These are phyloP conservation scores for Barnettozyma botsteinii DNA, from an alignment of 805 yeast species.

Conservation along the genomic window DNA sequence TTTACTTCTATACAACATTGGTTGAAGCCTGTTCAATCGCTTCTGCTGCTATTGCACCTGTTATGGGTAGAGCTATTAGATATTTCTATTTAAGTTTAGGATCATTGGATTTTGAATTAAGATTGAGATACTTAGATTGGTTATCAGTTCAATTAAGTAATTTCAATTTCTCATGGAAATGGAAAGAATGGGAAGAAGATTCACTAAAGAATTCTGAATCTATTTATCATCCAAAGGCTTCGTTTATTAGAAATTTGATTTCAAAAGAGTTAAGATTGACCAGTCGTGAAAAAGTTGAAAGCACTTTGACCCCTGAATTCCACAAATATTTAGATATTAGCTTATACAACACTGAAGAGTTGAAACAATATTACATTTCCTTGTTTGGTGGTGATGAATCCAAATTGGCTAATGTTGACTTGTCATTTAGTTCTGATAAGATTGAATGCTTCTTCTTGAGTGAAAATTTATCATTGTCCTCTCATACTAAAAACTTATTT, in stretches of 20 bases:
- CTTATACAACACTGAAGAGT: conserved; percentile 29
- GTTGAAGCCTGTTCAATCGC: conserved; percentile 84
- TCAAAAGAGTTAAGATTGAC: conserved; percentile 80
- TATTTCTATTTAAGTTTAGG: conserved; percentile 67
- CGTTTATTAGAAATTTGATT: conserved; percentile 71
- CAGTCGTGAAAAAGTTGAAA: conserved; percentile 64
- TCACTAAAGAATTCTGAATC: conserved; percentile 39
- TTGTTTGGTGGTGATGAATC: conserved; percentile 28
- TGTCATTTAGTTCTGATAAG: conserved; percentile 15
- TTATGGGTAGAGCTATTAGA: conserved; percentile 86
- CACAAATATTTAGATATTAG: conserved; percentile 41
- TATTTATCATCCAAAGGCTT: conserved; percentile 63
- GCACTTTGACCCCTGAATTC: conserved; percentile 62
- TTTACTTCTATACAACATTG: conserved; percentile 78
- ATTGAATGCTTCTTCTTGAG: conserved; percentile 36
- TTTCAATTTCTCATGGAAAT: conserved; percentile 94
- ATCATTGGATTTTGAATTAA: conserved; percentile 68
- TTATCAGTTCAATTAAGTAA: conserved; percentile 88
- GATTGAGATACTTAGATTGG: conserved; percentile 78
- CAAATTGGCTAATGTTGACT: conserved; percentile 16
- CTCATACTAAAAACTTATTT: conserved; percentile 32
- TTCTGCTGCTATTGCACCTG: conserved; percentile 84
- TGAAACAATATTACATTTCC: conserved; percentile 33
- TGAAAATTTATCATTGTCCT: conserved; percentile 32
- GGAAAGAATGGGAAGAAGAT: conserved; percentile 87